Base-by-base conservation (phyloP, 2,329 filamentous ascomycete genomes). In the Aspergillus pseudonomiae region DNA sequence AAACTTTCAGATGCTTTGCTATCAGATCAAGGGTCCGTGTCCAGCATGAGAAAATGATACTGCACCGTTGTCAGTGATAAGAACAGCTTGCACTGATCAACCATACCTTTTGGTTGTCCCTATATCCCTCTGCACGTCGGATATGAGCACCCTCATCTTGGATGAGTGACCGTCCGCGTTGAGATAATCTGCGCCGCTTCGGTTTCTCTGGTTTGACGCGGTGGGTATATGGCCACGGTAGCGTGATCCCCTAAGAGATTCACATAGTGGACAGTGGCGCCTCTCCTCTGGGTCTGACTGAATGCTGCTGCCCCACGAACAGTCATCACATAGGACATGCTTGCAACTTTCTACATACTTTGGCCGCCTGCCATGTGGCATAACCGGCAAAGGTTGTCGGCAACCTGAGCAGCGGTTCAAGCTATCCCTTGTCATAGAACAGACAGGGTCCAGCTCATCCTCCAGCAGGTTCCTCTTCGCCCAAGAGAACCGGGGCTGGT, bases 31-130 rank as follows among this genome's bases (percentile, higher is more conserved):
- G 69, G 0, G 80, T 82, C 0, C 76, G 70, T 0, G 79, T 83
- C 82, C 80, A 84, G 61, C 76, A 81, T 0, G 81, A 82, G 45
- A 83, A 84, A 50, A 83, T 76, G 36, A 83, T 81, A 50, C 80
- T 83, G 57, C 52, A 14, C 21, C 19, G 19, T 56, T 45, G 34
- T 41, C 60, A 56, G 30, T 32, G 52, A 16, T 41, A 26, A 4
- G 43, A 24, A 46, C 12, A n/a, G n/a, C n/a, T 24, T 46, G 21
- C 24, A 14, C 21, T 28, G 14, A 50, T 28, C 6, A 4, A 6
- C 46, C 36, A 50, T 63, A 74, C 76, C 71, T 78, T 56, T 74
- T 75, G 16, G 68, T 73, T 11, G 52, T 62, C 26, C 45, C 63
- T 4, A 76, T 43, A 41, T 77, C 62, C n/a, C 63, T 41, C 41